Base-by-base conservation (phyloP, 2,329 filamentous ascomycete genomes). In the Geosmithia putterillii region DNA sequence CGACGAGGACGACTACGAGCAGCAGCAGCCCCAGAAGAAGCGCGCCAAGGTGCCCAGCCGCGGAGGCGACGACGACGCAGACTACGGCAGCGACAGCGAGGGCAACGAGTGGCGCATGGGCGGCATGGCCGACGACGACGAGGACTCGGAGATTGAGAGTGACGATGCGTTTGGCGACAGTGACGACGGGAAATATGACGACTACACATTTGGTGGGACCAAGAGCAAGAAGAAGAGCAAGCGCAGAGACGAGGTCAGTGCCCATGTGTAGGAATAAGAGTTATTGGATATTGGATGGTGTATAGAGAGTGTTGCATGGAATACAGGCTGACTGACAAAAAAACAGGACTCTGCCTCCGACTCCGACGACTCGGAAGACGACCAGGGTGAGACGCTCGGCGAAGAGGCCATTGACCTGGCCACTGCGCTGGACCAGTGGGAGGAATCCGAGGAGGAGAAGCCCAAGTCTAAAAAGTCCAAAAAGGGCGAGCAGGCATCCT, bases 121-220 rank as follows among this genome's bases (percentile, higher is more conserved):
- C 21, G 69, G 63, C 10, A 46, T 76, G 6, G 69, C 67, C 19
- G 66, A 66, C 15, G 72, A 73, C 25, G 76, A 79, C 34, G 71
- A 79, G 18, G 76, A 81, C 51, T 80, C 76, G 5, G 76, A 80
- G 46, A 74, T 80, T 43, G 78, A 81, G 50, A 78, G 74, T 52
- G 76, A 81, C 57, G 86, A 94, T 54, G 89, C 90, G 2, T 87
- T 95, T 69, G 86, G 87, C 3, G 81, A 86, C 50, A 92, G 86
- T 53, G 89, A 95, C 54, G 81, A 92, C 54, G 89, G 94, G 57
- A 75, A 73, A 48, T 94, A 94, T 50, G 79, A 87, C 49, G 85
- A 79, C 10, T 94, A 82, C 53, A 54, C 68, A 0, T 79, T 79
- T 47, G 54, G 71, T 1, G 73, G 71, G 10, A 70, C 66, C 52